phyloP scores from a whole-genome alignment of 2,329 filamentous ascomycete species.

The Fusarium sp. region DNA sequence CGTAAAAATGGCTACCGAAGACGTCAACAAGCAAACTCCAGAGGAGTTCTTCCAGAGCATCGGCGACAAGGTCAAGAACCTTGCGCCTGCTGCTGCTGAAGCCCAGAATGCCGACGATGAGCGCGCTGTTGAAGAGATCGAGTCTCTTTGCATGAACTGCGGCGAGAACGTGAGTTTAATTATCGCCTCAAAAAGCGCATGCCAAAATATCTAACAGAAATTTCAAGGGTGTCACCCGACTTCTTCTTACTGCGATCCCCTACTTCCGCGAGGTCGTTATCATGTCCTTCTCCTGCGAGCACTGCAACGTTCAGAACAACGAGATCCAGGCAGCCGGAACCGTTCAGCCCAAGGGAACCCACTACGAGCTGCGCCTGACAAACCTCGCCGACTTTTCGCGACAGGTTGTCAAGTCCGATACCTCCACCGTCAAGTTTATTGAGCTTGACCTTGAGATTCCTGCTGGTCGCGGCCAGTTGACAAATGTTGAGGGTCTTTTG shows the following conservation, averaged over 20 bases:
- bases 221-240: conserved; percentile 79
- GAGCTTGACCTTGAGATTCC: conserved; percentile 95
- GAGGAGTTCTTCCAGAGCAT: conserved; percentile 72
- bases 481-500: conserved; percentile 91
- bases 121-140: conserved; percentile 73
- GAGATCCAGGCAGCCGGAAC: conserved; percentile 93
- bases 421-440: conserved; percentile 85
- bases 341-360: conserved; percentile 88
- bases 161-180: conserved; percentile 72
- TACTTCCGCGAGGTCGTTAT: conserved; percentile 98
- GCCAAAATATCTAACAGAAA: conserved; percentile 28
- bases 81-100: conserved; percentile 56
- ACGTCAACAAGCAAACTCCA: conserved; percentile 55
- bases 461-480: conserved; percentile 88
- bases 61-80: conserved; percentile 68
- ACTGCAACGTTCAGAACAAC: conserved; percentile 91
- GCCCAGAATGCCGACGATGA: conserved; percentile 57
- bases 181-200: not conserved
- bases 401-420: conserved; percentile 93
- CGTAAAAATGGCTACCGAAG: conserved; percentile 57
- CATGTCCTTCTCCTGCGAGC: conserved; percentile 94
- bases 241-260: conserved; percentile 91
- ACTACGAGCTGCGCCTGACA: conserved; percentile 85
- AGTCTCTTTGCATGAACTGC: conserved; percentile 90
- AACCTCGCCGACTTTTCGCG: conserved; percentile 79